phyloP scores from a whole-genome alignment of 2,329 filamentous ascomycete genomes.

The Diaporthe sp. region DNA sequence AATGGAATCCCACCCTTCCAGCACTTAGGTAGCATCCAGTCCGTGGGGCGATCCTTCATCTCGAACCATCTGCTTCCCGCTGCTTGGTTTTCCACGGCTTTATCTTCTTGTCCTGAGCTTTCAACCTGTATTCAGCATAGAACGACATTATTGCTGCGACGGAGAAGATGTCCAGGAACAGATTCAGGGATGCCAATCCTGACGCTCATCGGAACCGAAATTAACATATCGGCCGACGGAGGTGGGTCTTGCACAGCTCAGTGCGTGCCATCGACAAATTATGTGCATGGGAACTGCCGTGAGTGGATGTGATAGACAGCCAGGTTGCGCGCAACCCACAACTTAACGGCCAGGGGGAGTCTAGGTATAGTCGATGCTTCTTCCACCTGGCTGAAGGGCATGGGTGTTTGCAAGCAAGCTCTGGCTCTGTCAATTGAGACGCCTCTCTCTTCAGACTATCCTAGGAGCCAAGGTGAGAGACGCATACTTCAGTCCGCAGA shows the following conservation, averaged over 20 bases:
- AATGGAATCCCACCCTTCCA: neutral
- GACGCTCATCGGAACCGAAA: slow-evolving; percentile 25
- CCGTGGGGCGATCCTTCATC: neutral
- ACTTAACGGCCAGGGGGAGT: neutral
- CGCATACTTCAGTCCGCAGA: neutral
- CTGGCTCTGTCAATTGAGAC: neutral
- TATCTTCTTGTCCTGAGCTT: neutral
- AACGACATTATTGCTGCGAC: neutral
- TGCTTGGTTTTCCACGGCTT: neutral
- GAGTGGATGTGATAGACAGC: slow-evolving; percentile 24
- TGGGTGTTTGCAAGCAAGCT: neutral
- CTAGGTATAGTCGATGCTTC: neutral
- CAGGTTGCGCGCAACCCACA: slow-evolving; percentile 12
- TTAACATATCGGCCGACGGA: slow-evolving; percentile 27
- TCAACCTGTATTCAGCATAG: neutral
- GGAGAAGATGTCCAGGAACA: neutral
- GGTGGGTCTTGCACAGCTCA: slow-evolving; percentile 1
- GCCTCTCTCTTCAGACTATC: neutral
- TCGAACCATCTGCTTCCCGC: neutral
- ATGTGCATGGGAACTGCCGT: slow-evolving; percentile 30
- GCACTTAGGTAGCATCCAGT: neutral
- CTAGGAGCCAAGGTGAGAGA: neutral
- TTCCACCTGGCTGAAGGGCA: neutral
- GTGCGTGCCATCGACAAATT: slow-evolving; percentile 24
- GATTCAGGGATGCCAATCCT: slow-evolving; percentile 14